Percentiles rank a stretch among this genome's conserved stretches.
phyloP scores from a whole-genome alignment of 2,329 filamentous ascomycete genomes.

The Chaetomium strumarium region DNA sequence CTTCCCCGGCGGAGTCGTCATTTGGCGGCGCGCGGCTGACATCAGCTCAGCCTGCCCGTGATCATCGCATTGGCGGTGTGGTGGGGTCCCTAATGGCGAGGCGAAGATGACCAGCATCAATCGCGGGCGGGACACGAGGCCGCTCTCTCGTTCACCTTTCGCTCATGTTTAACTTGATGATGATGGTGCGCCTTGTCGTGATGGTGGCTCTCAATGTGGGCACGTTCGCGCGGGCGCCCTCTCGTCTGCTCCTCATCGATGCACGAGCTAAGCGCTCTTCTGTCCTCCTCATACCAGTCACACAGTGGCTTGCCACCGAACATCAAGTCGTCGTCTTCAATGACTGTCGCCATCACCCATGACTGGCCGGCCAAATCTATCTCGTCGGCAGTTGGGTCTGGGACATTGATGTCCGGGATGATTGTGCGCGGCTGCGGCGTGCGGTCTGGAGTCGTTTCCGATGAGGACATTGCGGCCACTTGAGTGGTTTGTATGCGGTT shows the following conservation, averaged over 20 bases:
- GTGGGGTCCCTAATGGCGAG: too few relatives aligned
- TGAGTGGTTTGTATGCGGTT: not conserved
- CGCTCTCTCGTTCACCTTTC: constrained; percentile 7
- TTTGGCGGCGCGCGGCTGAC: too few relatives aligned
- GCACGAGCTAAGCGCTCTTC: constrained; percentile 36
- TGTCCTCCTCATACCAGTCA: constrained; percentile 56
- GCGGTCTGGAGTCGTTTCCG: constrained; percentile 19
- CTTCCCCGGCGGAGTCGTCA: too few relatives aligned
- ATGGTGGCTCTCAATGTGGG: constrained; percentile 20
- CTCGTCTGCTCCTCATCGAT: constrained; percentile 36
- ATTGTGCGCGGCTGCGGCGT: constrained; percentile 19
- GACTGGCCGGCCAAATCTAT: constrained; percentile 24
- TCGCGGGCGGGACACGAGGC: constrained; percentile 3
- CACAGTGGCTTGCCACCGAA: constrained; percentile 56
- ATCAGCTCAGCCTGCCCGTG: too few relatives aligned
- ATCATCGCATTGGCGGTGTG: too few relatives aligned
- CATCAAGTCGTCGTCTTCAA: constrained; percentile 56
- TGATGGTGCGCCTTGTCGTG: constrained; percentile 32
- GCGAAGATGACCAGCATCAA: not conserved
- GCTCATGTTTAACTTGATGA: constrained; percentile 5
- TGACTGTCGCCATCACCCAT: constrained; percentile 51
- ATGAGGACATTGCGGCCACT: constrained; percentile 20
- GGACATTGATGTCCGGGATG: constrained; percentile 19
- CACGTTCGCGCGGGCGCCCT: constrained; percentile 34
- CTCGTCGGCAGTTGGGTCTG: constrained; percentile 19